A percentile compares a stretch with the other conserved stretches of the same genome.
Evolutionary conservation across 495 filamentous ascomycete species (phyloP).

Genomic region (Stereocaulon alpinum): DNA sequence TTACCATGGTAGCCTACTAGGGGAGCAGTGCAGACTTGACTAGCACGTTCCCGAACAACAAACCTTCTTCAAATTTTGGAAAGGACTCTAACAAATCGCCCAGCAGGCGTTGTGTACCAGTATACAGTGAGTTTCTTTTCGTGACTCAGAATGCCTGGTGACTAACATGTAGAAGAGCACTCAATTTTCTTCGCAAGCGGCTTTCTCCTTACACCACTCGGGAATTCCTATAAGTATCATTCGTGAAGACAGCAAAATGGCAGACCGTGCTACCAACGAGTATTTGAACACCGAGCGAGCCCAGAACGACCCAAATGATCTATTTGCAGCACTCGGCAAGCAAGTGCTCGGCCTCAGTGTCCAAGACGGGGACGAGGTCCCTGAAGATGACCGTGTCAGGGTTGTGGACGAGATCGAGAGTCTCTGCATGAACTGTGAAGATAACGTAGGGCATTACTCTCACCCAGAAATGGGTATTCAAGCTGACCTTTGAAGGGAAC

Average conservation of each 20-base stretch:
- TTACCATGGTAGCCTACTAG: background rate
- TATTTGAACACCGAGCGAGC: conserved; percentile 15
- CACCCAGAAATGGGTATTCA: background rate
- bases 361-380: conserved; percentile 33
- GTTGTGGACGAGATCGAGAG: conserved; percentile 45
- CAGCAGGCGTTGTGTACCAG: too few species aligned
- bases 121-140: too few species aligned
- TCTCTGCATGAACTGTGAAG: conserved; percentile 78
- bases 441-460: conserved; percentile 52
- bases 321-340: conserved; percentile 20
- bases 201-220: too few species aligned
- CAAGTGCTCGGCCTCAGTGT: conserved; percentile 18
- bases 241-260: conserved; percentile 3
- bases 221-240: too few species aligned
- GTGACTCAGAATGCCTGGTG: too few species aligned
- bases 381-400: conserved; percentile 19
- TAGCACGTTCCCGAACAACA: too few species aligned
- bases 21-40: too few species aligned
- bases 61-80: too few species aligned
- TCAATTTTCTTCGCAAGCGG: too few species aligned
- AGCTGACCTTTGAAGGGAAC: conserved; percentile 47
- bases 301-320: conserved; percentile 16
- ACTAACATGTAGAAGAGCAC: too few species aligned
- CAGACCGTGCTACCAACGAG: conserved; percentile 15
- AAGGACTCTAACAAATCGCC: too few species aligned